A percentile compares a stretch with the other conserved stretches of the same genome.
phyloP scores from a whole-genome alignment of 2,329 filamentous ascomycete species.

The Cytospora mali region DNA sequence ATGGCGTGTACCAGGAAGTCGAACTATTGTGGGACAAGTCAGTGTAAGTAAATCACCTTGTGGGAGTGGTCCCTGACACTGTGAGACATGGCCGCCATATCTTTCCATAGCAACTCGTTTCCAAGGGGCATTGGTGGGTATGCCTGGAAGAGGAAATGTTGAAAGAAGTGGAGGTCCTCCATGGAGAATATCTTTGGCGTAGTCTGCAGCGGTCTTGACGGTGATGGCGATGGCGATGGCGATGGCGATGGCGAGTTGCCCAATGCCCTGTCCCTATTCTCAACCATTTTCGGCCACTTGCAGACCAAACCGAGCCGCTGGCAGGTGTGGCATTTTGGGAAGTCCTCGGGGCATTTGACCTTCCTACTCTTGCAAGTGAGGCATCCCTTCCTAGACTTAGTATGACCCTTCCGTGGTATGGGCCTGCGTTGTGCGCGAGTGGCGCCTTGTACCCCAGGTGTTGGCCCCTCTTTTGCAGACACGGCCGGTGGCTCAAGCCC shows the following conservation, averaged over 20 bases:
- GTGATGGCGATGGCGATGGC: too few species aligned
- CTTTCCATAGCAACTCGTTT: slow-evolving; percentile 41
- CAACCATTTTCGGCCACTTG: slow-evolving; percentile 36
- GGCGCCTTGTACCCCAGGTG: too few species aligned
- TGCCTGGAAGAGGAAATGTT: slow-evolving; percentile 47
- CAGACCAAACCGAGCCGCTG: slow-evolving; percentile 41
- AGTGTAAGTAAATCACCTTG: not conserved
- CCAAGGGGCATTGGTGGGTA: slow-evolving; percentile 44
- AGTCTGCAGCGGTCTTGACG: slow-evolving; percentile 26
- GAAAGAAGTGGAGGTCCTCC: slow-evolving; percentile 54
- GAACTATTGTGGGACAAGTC: slow-evolving; percentile 34
- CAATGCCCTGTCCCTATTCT: slow-evolving; percentile 11
- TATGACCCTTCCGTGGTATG: slow-evolving; percentile 36
- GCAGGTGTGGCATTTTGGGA: slow-evolving; percentile 42
- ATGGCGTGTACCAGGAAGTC: slow-evolving; percentile 47
- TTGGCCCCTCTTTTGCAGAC: too few species aligned
- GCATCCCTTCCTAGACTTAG: slow-evolving; percentile 45
- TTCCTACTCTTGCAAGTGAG: slow-evolving; percentile 45
- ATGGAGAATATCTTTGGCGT: slow-evolving; percentile 39
- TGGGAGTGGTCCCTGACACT: slow-evolving; percentile 33
- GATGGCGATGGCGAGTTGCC: slow-evolving; percentile 9
- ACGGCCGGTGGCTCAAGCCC: too few species aligned
- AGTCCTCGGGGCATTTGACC: slow-evolving; percentile 48
- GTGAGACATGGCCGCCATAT: slow-evolving; percentile 43
- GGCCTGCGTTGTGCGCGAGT: slow-evolving; percentile 31